Percentiles rank a stretch among this genome's conserved stretches.
phyloP scores from a whole-genome alignment of 768 basidiomycete genomes.

The Lyophyllum decastes region DNA sequence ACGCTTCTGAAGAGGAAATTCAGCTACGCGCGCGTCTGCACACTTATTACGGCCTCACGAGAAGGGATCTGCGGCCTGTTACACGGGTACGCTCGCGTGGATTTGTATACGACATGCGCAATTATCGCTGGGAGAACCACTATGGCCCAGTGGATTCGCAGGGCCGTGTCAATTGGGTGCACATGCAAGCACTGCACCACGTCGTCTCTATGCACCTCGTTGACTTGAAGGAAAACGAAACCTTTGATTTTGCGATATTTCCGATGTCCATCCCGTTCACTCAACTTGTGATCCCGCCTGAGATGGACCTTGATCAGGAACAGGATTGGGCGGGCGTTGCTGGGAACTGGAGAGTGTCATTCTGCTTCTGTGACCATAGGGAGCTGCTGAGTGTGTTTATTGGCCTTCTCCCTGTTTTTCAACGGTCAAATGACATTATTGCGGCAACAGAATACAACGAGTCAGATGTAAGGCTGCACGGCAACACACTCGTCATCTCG shows the following conservation, averaged over 20 bases:
- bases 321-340: constrained; percentile 61
- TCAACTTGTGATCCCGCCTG: constrained; percentile 47
- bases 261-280: constrained; percentile 56
- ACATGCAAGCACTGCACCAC: constrained; percentile 57
- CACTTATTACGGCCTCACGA: constrained; percentile 56
- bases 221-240: constrained; percentile 35
- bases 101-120: constrained; percentile 62
- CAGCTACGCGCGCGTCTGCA: constrained; percentile 56
- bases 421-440: not conserved
- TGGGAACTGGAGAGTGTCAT: constrained; percentile 64
- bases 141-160: constrained; percentile 59
- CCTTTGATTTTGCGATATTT: constrained; percentile 36
- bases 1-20: constrained; percentile 32
- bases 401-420: constrained; percentile 9
- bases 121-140: constrained; percentile 48
- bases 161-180: constrained; percentile 61
- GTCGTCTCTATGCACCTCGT: constrained; percentile 55
- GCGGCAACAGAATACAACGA: constrained; percentile 41
- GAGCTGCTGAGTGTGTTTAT: constrained; percentile 57
- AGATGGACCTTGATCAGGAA: constrained; percentile 34
- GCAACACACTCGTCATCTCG: not conserved
- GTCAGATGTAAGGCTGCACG: constrained; percentile 24
- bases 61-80: constrained; percentile 33
- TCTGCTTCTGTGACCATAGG: constrained; percentile 69
- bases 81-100: constrained; percentile 45